Conservation (phyloP, 2,329 filamentous ascomycete species). For the Diplodia mutila region DNA sequence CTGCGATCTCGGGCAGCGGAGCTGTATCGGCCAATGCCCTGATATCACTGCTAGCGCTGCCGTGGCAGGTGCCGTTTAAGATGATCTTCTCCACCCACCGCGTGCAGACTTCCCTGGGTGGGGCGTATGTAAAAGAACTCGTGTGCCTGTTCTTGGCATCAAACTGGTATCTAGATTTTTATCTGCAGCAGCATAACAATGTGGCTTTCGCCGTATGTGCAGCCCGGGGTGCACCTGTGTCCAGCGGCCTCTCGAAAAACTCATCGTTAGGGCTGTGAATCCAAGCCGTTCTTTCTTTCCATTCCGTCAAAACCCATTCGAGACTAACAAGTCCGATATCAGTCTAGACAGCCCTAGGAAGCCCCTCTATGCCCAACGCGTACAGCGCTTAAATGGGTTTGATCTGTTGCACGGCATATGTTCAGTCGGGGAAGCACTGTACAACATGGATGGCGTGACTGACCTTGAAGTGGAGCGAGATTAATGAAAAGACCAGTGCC, state of each 20-base stretch:
- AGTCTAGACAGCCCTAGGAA: not conserved
- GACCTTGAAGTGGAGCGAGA: conserved; percentile 95
- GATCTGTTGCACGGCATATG: conserved; percentile 52
- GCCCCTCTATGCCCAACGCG: not conserved
- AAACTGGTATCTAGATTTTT: conserved; percentile 15
- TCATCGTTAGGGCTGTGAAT: not conserved
- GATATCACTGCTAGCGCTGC: conserved; percentile 5
- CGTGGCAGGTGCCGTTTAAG: not conserved
- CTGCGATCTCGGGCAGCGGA: not conserved
- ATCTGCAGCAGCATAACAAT: not conserved
- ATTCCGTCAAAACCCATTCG: not conserved
- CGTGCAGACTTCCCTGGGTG: not conserved
- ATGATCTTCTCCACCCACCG: conserved; percentile 2
- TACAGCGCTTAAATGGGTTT: conserved; percentile 65
- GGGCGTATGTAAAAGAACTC: not conserved
- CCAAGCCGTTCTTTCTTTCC: not conserved
- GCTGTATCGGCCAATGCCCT: not conserved
- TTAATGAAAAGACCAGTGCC: conserved; percentile 93
- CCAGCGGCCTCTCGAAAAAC: not conserved
- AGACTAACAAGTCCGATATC: not conserved
- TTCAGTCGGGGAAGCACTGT: not conserved
- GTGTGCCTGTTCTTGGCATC: conserved; percentile 11
- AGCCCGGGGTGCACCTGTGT: not conserved
- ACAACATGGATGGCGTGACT: not conserved
- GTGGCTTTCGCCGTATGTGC: not conserved